Evolutionary conservation across 139 green algal species (phyloP).

Genomic region (Tetratostichococcus sp.): DNA sequence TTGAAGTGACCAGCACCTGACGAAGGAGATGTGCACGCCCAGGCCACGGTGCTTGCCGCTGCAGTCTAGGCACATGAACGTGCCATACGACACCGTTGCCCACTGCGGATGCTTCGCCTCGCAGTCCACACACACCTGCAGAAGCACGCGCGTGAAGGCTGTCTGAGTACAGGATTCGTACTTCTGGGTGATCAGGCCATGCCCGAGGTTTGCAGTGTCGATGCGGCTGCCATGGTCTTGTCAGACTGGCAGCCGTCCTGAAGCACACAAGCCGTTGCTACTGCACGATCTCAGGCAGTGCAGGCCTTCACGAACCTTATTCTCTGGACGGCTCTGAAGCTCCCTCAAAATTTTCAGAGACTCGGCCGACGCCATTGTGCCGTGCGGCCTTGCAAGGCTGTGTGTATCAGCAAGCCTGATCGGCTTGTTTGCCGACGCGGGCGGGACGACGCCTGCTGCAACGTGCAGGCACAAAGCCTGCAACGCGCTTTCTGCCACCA

Average conservation of each 20-base stretch:
- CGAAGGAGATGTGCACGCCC: constrained; percentile 97
- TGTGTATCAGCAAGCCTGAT: no score
- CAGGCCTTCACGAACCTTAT: constrained; percentile 83
- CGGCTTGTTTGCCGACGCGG: no score
- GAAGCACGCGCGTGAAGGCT: not conserved
- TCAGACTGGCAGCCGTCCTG: no score
- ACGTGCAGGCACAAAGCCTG: no score
- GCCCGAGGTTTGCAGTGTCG: not conserved
- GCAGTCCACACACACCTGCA: constrained; percentile 91
- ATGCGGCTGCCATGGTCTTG: no score
- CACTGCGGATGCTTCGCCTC: constrained; percentile 91
- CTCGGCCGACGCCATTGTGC: constrained; percentile 75
- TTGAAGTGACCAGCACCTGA: constrained; percentile 84
- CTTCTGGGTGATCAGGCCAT: no score
- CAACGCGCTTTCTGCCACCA: no score
- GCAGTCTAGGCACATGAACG: constrained; percentile 99
- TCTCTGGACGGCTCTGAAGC: constrained; percentile 78
- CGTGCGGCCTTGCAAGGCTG: no score
- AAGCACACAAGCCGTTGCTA: no score
- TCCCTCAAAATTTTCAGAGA: constrained; percentile 71
- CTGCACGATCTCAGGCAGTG: no score
- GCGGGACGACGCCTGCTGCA: no score
- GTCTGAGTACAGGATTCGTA: no score
- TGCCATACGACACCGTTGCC: constrained; percentile 92
- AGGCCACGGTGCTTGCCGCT: constrained; percentile 89